phyloP scores from a whole-genome alignment of 352 stramenopile species.

The Pythium sukuiense region DNA sequence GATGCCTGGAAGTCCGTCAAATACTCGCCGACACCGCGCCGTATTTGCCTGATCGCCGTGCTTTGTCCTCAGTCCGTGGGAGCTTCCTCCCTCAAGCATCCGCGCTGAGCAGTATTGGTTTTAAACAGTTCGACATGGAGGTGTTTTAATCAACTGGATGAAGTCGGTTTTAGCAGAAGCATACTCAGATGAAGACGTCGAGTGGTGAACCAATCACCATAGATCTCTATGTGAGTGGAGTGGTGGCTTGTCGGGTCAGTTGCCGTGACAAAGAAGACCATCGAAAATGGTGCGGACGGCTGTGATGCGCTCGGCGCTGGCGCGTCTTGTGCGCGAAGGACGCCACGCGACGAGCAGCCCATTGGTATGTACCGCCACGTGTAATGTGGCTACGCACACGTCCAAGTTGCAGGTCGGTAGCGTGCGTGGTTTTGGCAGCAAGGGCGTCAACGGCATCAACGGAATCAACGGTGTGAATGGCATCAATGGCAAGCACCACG shows the following conservation, averaged over 20 bases:
- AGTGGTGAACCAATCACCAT: not conserved
- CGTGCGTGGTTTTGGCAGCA: constrained; percentile 21
- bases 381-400: not conserved
- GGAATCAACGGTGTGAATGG: constrained; percentile 13
- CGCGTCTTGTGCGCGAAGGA: constrained; percentile 10
- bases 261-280: constrained; percentile 5
- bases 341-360: constrained; percentile 9
- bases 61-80: not conserved
- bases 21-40: constrained; percentile 1
- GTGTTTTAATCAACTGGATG: too few species aligned
- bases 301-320: constrained; percentile 16
- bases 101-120: not conserved
- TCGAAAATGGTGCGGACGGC: constrained; percentile 3
- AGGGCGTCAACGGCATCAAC: constrained; percentile 17
- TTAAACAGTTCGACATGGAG: constrained; percentile 3
- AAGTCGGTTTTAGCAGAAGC: not conserved
- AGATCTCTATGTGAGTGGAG: constrained; percentile 8
- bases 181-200: constrained; percentile 9
- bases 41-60: not conserved
- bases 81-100: not conserved
- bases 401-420: not conserved
- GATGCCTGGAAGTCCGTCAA: constrained; percentile 13
- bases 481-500: constrained; percentile 21
- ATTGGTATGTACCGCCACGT: not conserved
- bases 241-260: not conserved